Conservation (phyloP, 768 basidiomycete genomes). For the Kwoniella shandongensis region DNA sequence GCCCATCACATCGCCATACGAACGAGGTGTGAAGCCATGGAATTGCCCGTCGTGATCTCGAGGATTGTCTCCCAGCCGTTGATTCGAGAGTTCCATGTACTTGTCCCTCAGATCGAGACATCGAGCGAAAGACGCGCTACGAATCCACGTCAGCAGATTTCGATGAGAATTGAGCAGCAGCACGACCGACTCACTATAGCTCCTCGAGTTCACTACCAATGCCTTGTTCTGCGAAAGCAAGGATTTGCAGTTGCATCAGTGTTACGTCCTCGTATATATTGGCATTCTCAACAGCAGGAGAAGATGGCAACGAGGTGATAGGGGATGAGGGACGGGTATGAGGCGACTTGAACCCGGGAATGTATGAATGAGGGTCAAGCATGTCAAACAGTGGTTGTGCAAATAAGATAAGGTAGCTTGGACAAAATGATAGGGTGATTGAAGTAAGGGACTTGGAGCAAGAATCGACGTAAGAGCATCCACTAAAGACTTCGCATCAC, state of each 20-base stretch:
- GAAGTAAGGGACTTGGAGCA: too few species aligned
- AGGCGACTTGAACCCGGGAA: slow-evolving; percentile 6
- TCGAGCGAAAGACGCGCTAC: slow-evolving; percentile 63
- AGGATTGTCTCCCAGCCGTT: slow-evolving; percentile 93
- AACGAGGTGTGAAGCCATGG: slow-evolving; percentile 64
- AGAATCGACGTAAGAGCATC: too few species aligned
- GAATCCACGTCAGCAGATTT: background rate
- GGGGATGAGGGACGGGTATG: slow-evolving; percentile 11
- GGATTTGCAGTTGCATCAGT: slow-evolving; percentile 48
- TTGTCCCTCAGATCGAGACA: slow-evolving; percentile 94
- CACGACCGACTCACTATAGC: slow-evolving; percentile 48
- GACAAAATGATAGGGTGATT: too few species aligned
- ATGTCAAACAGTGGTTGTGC: slow-evolving; percentile 3
- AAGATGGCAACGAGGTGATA: slow-evolving; percentile 6
- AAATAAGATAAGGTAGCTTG: background rate
- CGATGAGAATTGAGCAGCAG: background rate
- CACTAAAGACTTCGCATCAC: too few species aligned
- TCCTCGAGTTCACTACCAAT: slow-evolving; percentile 53
- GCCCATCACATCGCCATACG: slow-evolving; percentile 63
- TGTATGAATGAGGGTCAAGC: slow-evolving; percentile 18
- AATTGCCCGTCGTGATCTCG: slow-evolving; percentile 82
- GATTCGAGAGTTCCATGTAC: slow-evolving; percentile 82
- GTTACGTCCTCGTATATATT: slow-evolving; percentile 17
- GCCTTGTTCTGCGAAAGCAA: slow-evolving; percentile 52
- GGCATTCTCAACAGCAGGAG: slow-evolving; percentile 1